Evolutionary conservation across 1,284 basidiomycete species (phyloP), one percentile per base, ranked within the genome.

Genomic region (Lentinula novae-zelandiae): DNA sequence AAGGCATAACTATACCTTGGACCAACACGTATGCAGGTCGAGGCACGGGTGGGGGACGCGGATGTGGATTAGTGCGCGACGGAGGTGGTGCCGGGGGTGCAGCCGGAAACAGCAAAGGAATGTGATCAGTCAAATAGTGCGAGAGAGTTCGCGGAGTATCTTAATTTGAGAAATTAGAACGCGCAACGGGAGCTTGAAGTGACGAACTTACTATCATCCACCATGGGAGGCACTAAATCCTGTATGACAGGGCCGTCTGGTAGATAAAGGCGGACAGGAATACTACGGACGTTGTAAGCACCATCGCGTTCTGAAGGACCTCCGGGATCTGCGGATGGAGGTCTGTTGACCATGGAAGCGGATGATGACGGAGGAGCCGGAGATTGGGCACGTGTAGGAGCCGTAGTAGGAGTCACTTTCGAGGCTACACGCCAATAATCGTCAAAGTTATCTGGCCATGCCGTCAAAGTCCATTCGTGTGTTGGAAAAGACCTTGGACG

Each of bases 211-310:
- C 85, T 86, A 66, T 87, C 85, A 64, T 88, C 89, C 46, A 87
- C 72, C 59, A 89, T 66, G 7, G 96, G 95, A 1, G 92, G 85
- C 0, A 92, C 89, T 20, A 95, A 79, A 69, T 95, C 94, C 73
- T 97, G 95, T 27, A 98, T 75, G 7, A 95, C 90, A 1, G 94
- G 94, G 0, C 92, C 94, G 64, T 96, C 92, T 22, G 96, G 95
- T 33, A 98, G 81, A 71, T 96, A 96, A 63, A 99, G 76, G 70
- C 94, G 85, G 44, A 96, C 84, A 2, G 96, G 96, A 0, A 98
- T 84, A 67, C 89, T 92, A 54, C 93, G 83, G 31, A 95, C 90
- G 60, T 83, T 88, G 71, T 93, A 95, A 0, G 92, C 92, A 38
- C 87, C 87, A 65, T 92, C 91, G 40, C 82, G 78, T 66, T 86